Base-by-base conservation (phyloP, 345 rosid species). In the Citrus glauca region DNA sequence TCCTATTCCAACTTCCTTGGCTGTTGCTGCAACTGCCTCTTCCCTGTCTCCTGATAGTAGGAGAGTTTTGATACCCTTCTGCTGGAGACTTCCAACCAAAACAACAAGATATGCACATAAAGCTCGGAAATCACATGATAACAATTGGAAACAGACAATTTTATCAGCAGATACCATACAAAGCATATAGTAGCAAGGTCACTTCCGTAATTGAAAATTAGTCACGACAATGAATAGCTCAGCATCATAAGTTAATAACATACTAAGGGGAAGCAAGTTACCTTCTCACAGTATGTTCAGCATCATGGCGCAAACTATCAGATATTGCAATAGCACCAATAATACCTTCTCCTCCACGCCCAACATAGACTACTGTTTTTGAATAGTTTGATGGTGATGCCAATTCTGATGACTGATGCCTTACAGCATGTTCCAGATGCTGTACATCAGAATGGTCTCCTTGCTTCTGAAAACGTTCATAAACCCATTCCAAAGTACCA, bases 31-130 rank as follows among this genome's bases (percentile, higher is more conserved):
- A 80, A 92, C 97, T 87, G 95, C 98, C 86, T 90, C 98, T 93
- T 93, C 97, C 96, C 97, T 88, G 79, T 95, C 99, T 75, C 99
- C 98, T 42, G 99, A 93, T 86, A 93, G 80, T 77, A 95, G 89
- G 65, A 95, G 71, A 73, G 91, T 92, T 78, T 89, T 92, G 88
- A 95, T 92, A 74, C 98, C 94, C 78, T 88, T 93, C 84, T 81
- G 80, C 82, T 89, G 91, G 59, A 95, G 95, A 88, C 99, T 95
- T 74, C 53, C 24, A 68, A 70, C 64, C 78, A 67, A 77, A 71
- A 55, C 9, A 69, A 81, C 78, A 82, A 48, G 74, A 75, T n/a
- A 56, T 37, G 63, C 37, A 70, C 6, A 28, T 64, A 71, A 81
- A 53, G 24, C 38, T 45, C 33, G 25, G 27, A 77, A 48, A 74